Percentiles rank a stretch among this genome's conserved stretches.
phyloP scores from a whole-genome alignment of 805 yeast genomes.

The Lipomyces spencermartinsiae region DNA sequence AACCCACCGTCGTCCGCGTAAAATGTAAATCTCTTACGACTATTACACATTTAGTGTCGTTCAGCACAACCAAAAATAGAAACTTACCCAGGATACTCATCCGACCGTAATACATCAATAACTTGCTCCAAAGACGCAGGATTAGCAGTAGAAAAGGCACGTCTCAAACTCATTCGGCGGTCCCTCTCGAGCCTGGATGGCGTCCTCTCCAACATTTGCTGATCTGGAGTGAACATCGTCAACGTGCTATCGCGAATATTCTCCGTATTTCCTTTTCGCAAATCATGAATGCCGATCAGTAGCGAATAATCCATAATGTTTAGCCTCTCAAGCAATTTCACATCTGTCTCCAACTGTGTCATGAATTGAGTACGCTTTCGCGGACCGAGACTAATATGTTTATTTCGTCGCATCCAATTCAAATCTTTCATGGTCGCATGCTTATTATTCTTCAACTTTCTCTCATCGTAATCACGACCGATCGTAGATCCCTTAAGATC shows the following conservation, averaged over 20 bases:
- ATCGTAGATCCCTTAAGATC: slow-evolving; percentile 93
- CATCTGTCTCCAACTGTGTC: slow-evolving; percentile 77
- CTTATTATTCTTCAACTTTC: slow-evolving; percentile 40
- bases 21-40: slow-evolving; percentile 56
- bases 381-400: slow-evolving; percentile 77
- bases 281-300: slow-evolving; percentile 84
- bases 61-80: slow-evolving; percentile 29
- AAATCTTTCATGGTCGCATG: slow-evolving; percentile 73
- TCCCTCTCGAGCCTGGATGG: slow-evolving; percentile 33
- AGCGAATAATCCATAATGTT: slow-evolving; percentile 97
- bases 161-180: slow-evolving; percentile 25
- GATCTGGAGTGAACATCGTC: slow-evolving; percentile 47
- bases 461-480: slow-evolving; percentile 59
- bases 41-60: slow-evolving; percentile 39
- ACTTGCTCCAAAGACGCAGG: slow-evolving; percentile 26
- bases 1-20: slow-evolving; percentile 87
- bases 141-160: slow-evolving; percentile 31
- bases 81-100: slow-evolving; percentile 40
- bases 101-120: slow-evolving; percentile 31
- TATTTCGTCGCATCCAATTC: slow-evolving; percentile 78
- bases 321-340: slow-evolving; percentile 67
- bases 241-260: slow-evolving; percentile 47
- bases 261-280: slow-evolving; percentile 60
- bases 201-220: slow-evolving; percentile 30
- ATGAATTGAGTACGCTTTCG: slow-evolving; percentile 63